phyloP scores from a whole-genome alignment of 495 filamentous ascomycete genomes.

The Lepidopterella palustris region DNA sequence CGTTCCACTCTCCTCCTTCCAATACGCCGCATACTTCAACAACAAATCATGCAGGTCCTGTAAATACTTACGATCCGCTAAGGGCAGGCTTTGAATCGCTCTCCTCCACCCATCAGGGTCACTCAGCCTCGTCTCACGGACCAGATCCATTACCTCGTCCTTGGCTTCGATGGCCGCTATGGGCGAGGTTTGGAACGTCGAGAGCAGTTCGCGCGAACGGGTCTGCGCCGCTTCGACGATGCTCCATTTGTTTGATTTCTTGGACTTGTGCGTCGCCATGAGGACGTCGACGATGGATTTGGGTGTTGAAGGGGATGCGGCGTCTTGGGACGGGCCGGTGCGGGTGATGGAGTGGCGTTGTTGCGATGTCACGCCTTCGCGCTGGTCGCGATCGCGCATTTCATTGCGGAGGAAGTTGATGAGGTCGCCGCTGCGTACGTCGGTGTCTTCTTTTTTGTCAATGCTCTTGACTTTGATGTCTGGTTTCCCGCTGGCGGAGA shows the following conservation, averaged over 20 bases:
- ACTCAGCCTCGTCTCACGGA: constrained; percentile 65
- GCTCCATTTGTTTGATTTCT: constrained; percentile 80
- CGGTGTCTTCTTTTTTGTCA: constrained; percentile 72
- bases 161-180: constrained; percentile 84
- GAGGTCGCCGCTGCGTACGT: constrained; percentile 68
- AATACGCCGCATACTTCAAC: constrained; percentile 52
- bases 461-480: constrained; percentile 70
- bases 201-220: constrained; percentile 32
- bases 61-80: constrained; percentile 79
- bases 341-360: constrained; percentile 35
- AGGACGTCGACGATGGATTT: constrained; percentile 69
- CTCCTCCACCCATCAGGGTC: constrained; percentile 83
- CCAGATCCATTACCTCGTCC: constrained; percentile 76
- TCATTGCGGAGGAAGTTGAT: constrained; percentile 76
- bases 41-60: constrained; percentile 78
- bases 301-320: constrained; percentile 31
- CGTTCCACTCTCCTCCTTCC: constrained; percentile 36
- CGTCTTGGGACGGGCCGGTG: neutral
- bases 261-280: constrained; percentile 69
- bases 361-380: constrained; percentile 47
- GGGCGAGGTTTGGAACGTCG: constrained; percentile 62
- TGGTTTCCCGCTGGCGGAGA: constrained; percentile 47
- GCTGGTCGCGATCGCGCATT: constrained; percentile 67
- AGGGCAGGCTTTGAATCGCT: constrained; percentile 69
- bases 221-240: constrained; percentile 64